A percentile compares a stretch with the other conserved stretches of the same genome.
These are phyloP conservation scores for Exserohilum turcica DNA, from an alignment of 2,329 filamentous ascomycete species.

Conservation along the genomic window DNA sequence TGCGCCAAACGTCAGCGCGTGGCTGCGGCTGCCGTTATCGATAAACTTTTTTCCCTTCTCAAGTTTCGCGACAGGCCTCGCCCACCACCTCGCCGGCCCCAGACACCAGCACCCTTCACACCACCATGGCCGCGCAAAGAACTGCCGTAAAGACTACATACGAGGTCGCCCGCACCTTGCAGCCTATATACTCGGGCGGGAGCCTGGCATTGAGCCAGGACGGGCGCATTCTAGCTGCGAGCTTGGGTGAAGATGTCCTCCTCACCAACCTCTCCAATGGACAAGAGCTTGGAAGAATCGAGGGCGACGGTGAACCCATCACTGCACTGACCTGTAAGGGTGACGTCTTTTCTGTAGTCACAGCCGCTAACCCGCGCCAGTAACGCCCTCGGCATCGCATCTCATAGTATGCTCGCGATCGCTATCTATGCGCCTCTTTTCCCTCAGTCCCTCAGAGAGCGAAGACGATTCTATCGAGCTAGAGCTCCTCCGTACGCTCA, in stretches of 20 bases:
- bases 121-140: constrained; percentile 54
- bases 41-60: constrained; percentile 42
- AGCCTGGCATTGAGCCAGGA: constrained; percentile 80
- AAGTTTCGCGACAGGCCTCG: constrained; percentile 24
- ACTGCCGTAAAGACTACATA: constrained; percentile 81
- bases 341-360: background rate
- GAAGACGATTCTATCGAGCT: constrained; percentile 63
- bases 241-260: constrained; percentile 88
- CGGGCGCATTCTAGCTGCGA: constrained; percentile 82
- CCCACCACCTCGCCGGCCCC: constrained; percentile 1
- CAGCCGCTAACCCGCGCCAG: constrained; percentile 51
- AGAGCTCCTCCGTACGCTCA: constrained; percentile 77
- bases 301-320: constrained; percentile 76
- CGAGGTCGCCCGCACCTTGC: constrained; percentile 78
- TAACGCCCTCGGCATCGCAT: constrained; percentile 87
- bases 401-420: constrained; percentile 91
- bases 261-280: constrained; percentile 85
- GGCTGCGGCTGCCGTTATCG: constrained; percentile 33
- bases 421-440: constrained; percentile 92
- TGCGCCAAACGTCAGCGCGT: constrained; percentile 21
- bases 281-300: constrained; percentile 79
- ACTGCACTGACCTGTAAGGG: constrained; percentile 70
- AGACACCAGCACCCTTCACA: background rate
- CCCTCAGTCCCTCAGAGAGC: constrained; percentile 64
- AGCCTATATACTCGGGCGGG: constrained; percentile 93